Percentiles rank a stretch among this genome's conserved stretches.
Evolutionary conservation across 805 yeast genomes (phyloP).

Genomic region (Peterozyma xylosa): DNA sequence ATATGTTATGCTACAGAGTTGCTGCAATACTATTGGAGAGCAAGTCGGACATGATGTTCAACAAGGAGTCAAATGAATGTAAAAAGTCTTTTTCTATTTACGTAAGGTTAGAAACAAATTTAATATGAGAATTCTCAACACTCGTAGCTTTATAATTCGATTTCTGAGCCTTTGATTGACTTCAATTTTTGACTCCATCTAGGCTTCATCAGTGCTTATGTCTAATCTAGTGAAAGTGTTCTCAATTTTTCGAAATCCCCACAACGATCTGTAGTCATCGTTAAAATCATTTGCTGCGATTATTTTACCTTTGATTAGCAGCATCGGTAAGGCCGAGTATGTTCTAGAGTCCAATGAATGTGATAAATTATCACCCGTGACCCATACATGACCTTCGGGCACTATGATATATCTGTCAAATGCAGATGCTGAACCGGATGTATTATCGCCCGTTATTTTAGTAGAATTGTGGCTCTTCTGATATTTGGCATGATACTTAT

Average conservation of each 20-base stretch:
- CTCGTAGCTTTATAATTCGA: too few relatives aligned
- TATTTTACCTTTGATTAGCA: slow-evolving; percentile 78
- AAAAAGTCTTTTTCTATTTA: too few relatives aligned
- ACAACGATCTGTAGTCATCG: slow-evolving; percentile 31
- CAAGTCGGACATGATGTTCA: too few relatives aligned
- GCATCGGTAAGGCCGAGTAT: slow-evolving; percentile 88
- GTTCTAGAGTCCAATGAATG: slow-evolving; percentile 86
- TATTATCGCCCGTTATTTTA: not conserved
- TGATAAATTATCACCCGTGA: slow-evolving; percentile 88
- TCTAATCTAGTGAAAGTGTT: slow-evolving; percentile 30
- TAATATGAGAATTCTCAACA: too few relatives aligned
- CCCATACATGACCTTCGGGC: slow-evolving; percentile 96
- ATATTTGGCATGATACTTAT: slow-evolving; percentile 14
- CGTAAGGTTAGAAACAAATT: too few relatives aligned
- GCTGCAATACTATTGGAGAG: too few relatives aligned
- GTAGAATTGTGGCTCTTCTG: not conserved
- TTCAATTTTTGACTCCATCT: too few relatives aligned
- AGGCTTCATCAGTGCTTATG: too few relatives aligned
- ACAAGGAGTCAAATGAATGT: too few relatives aligned
- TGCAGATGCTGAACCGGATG: slow-evolving; percentile 12
- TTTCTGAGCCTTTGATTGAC: too few relatives aligned
- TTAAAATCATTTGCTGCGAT: slow-evolving; percentile 58
- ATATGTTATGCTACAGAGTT: too few relatives aligned
- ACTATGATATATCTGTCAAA: slow-evolving; percentile 58
- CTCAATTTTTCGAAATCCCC: slow-evolving; percentile 48